These are phyloP conservation scores for Xylariales sp. DNA, from an alignment of 2,329 filamentous ascomycete genomes.

Conservation along the genomic window DNA sequence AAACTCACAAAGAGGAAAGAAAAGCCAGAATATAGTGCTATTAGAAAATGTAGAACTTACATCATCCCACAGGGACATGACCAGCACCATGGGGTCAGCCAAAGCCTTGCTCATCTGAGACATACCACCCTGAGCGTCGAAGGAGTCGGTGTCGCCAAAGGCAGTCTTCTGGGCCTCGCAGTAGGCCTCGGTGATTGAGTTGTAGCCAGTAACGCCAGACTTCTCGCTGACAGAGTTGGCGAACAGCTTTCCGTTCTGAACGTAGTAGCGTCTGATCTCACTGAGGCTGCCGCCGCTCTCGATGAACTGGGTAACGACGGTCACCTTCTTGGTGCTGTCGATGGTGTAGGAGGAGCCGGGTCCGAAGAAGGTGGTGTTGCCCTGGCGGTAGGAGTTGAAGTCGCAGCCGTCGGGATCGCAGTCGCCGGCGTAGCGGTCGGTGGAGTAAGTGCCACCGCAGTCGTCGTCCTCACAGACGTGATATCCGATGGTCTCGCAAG, in stretches of 20 bases:
- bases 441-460: conserved; percentile 43
- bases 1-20: neutral
- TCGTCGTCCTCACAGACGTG: conserved; percentile 38
- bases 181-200: conserved; percentile 46
- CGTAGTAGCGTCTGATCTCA: conserved; percentile 54
- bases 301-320: conserved; percentile 57
- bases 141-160: conserved; percentile 48
- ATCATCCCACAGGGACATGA: conserved; percentile 58
- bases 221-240: conserved; percentile 31
- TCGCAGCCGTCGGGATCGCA: conserved; percentile 64
- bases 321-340: conserved; percentile 51
- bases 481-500: conserved; percentile 44
- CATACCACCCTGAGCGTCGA: conserved; percentile 48
- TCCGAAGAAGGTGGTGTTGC: conserved; percentile 55
- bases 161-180: conserved; percentile 50
- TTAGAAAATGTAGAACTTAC: neutral
- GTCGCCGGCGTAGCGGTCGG: conserved; percentile 49
- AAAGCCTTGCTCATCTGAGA: conserved; percentile 48
- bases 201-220: conserved; percentile 22
- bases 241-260: conserved; percentile 49
- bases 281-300: conserved; percentile 37
- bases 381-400: conserved; percentile 61
- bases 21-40: neutral
- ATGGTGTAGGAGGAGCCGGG: conserved; percentile 44
- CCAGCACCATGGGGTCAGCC: conserved; percentile 54